These are phyloP conservation scores for Tetrapyrgos nigripes DNA, from an alignment of 1,284 basidiomycete species.

Conservation along the genomic window DNA sequence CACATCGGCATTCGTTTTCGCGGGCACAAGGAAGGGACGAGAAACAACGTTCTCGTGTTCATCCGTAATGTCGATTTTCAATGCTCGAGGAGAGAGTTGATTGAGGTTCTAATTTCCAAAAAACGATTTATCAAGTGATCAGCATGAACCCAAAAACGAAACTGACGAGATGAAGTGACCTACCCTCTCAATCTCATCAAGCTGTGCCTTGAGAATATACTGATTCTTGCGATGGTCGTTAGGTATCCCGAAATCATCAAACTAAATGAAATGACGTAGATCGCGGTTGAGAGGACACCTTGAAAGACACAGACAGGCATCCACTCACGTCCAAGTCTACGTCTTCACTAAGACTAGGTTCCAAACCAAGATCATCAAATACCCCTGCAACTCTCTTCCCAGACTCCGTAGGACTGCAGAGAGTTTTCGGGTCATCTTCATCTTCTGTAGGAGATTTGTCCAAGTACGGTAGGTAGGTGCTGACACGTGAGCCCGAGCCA, in stretches of 20 bases:
- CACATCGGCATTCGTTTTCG: constrained; percentile 37
- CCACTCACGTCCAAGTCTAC: no score
- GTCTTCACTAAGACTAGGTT: constrained; percentile 45
- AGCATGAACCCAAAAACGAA: no score
- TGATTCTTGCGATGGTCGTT: constrained; percentile 76
- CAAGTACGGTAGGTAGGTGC: constrained; percentile 39
- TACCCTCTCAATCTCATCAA: constrained; percentile 80
- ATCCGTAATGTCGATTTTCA: constrained; percentile 55
- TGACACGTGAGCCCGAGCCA: constrained; percentile 14
- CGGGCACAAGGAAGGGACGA: constrained; percentile 34
- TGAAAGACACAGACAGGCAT: no score
- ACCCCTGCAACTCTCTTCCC: constrained; percentile 72
- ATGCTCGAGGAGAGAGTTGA: constrained; percentile 70
- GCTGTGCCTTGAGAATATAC: constrained; percentile 67
- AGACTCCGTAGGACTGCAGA: constrained; percentile 54
- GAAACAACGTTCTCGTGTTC: constrained; percentile 38
- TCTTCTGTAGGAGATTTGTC: no score
- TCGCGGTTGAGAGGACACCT: no score
- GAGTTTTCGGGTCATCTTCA: constrained; percentile 36
- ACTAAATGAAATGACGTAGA: constrained; percentile 52
- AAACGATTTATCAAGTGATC: no score
- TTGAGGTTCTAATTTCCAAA: constrained; percentile 57
- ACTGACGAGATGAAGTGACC: constrained; percentile 23
- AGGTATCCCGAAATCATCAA: constrained; percentile 65
- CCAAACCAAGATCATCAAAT: constrained; percentile 74